phyloP scores from a whole-genome alignment of 192 early-diverging fungal genomes.

The Chytriomyces sp. region DNA sequence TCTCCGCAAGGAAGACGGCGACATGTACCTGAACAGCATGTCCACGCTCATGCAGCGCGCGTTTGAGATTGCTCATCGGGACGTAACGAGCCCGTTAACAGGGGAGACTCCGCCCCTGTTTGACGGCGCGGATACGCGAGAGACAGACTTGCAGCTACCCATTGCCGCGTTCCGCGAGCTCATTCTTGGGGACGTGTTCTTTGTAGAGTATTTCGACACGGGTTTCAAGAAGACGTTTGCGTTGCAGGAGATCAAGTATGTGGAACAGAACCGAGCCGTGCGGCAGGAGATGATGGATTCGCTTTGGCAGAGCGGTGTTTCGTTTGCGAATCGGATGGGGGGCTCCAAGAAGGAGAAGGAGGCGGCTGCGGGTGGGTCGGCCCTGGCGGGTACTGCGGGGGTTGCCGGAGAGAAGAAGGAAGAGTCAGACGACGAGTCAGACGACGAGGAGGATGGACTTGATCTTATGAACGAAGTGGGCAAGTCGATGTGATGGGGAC shows the following conservation, averaged over 20 bases:
- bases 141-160: background rate
- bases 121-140: background rate
- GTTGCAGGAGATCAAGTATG: constrained; percentile 54
- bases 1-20: constrained; percentile 56
- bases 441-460: constrained; percentile 3
- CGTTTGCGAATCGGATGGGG: constrained; percentile 37
- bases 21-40: constrained; percentile 60
- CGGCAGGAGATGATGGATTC: constrained; percentile 49
- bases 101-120: background rate
- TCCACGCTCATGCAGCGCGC: constrained; percentile 66
- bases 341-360: background rate
- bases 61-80: constrained; percentile 56
- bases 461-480: constrained; percentile 3
- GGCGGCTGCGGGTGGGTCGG: background rate
- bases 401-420: constrained; percentile 13
- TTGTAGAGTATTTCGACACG: constrained; percentile 82
- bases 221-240: constrained; percentile 66
- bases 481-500: background rate
- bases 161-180: constrained; percentile 71
- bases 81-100: background rate
- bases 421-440: constrained; percentile 1
- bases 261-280: constrained; percentile 35
- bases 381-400: background rate
- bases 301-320: constrained; percentile 41
- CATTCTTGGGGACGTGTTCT: constrained; percentile 79